These are phyloP conservation scores for Coffea canephora DNA, from an alignment of 257 asterid species.

Conservation along the genomic window DNA sequence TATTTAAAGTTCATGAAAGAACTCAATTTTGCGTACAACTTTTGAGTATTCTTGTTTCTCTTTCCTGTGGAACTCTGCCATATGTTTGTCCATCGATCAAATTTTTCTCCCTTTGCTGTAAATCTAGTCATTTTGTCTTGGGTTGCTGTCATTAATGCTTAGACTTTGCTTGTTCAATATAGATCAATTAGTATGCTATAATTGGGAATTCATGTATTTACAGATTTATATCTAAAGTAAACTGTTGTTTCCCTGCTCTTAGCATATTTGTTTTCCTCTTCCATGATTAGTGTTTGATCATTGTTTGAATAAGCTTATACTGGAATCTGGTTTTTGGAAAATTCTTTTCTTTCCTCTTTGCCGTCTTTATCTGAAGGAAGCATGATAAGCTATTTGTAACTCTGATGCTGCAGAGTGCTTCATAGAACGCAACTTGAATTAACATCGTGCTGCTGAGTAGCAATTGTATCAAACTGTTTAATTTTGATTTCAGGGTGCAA, in stretches of 20 bases:
- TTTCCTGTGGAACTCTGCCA: neutral
- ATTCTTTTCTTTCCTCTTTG: neutral
- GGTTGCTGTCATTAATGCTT: neutral
- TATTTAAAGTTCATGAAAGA: neutral
- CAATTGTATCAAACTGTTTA: neutral
- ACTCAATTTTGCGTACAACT: neutral
- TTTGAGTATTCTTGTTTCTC: neutral
- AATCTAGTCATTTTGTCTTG: neutral
- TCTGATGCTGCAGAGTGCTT: neutral
- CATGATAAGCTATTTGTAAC: neutral
- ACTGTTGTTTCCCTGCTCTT: neutral
- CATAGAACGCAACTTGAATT: neutral
- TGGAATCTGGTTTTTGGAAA: neutral
- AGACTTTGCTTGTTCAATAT: neutral
- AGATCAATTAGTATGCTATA: neutral
- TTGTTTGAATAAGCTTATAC: neutral
- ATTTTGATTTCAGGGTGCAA: constrained; percentile 67
- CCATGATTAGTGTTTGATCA: neutral
- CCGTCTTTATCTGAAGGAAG: neutral
- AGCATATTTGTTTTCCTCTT: neutral
- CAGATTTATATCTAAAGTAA: neutral
- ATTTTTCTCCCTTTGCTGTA: neutral
- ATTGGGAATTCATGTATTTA: neutral
- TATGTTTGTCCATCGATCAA: neutral
- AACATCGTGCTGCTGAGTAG: neutral